Evolutionary conservation across 768 basidiomycete species (phyloP), one percentile per base, ranked within the genome.

Genomic region (Lentinula detonsa): DNA sequence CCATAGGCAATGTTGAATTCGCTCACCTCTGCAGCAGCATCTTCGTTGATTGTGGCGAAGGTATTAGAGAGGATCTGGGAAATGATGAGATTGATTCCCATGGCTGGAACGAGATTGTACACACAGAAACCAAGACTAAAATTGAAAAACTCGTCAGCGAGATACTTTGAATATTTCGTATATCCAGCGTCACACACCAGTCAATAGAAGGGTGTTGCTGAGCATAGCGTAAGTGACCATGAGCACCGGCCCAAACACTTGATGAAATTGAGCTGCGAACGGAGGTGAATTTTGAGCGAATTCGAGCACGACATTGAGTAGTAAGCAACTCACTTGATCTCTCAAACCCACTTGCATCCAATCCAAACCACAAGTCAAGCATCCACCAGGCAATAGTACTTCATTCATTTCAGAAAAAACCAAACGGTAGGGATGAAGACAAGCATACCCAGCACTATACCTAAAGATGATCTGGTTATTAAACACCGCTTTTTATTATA

Each of bases 341-440:
- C 64, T 91, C 84, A 67, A 98, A 97, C 4, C 95, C 95, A 51
- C 80, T 85, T 0, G 94, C 93, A 72, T 98, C 96, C 5, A 98
- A 81, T n/a, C 96, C 96, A 68, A 98, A 98, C 84, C 85, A 93
- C 9, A 95, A 72, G 68, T 95, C 91, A 23, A 95, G 80, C 86
- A 97, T 91, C 93, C 93, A 96, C 94, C 93, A 97, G 0, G 88
- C 86, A 58, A 95, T 92, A 33, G 84, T 81, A 23, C 83, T 84
- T 16, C 9, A 43, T 5, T 3, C 9, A 11, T 33, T 10, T 15
- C 6, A 0, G 61, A 67, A 57, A 63, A 64, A 71, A 57, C 40
- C 31, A 6, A 43, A 13, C 11, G n/a, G 45, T 58, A 34, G 61
- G 43, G 15, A 48, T 2, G 3, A 9, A 18, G n/a, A 34, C 13